Evolutionary conservation across 768 basidiomycete genomes (phyloP).

Genomic region (Tylopilus plumbeoviolaceoides): DNA sequence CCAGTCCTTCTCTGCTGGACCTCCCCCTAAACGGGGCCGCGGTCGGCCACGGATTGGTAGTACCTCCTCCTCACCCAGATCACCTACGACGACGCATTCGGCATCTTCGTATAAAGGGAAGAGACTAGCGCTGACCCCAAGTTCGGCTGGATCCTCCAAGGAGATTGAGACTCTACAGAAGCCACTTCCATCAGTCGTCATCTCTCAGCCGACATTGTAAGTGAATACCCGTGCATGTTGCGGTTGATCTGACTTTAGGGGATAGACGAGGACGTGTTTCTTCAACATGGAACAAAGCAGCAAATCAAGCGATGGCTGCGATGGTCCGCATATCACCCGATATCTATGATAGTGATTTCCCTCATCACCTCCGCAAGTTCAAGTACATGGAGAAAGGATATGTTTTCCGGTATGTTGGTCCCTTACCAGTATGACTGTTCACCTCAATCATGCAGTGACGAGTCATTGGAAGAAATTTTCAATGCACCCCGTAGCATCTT

Average conservation of each 20-base stretch:
- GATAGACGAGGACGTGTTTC: constrained; percentile 26
- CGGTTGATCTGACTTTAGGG: constrained; percentile 1
- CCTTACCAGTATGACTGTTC: constrained; percentile 4
- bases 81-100: neutral
- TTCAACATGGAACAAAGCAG: constrained; percentile 29
- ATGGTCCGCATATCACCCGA: constrained; percentile 31
- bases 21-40: constrained; percentile 3
- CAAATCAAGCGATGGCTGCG: constrained; percentile 26
- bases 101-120: constrained; percentile 6
- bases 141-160: constrained; percentile 14
- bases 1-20: constrained; percentile 12
- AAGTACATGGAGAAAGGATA: constrained; percentile 53
- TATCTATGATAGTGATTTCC: constrained; percentile 37
- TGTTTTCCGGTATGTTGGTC: constrained; percentile 36
- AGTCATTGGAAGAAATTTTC: constrained; percentile 16
- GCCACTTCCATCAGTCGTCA: constrained; percentile 15
- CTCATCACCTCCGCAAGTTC: constrained; percentile 41
- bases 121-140: neutral
- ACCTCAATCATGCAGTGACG: constrained; percentile 13
- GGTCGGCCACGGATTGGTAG: constrained; percentile 6
- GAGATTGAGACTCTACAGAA: neutral
- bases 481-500: constrained; percentile 33
- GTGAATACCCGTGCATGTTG: neutral
- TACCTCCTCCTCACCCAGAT: constrained; percentile 11
- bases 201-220: constrained; percentile 23